These are phyloP conservation scores for Paraphoma sp. DNA, from an alignment of 2,329 filamentous ascomycete genomes.

Conservation along the genomic window DNA sequence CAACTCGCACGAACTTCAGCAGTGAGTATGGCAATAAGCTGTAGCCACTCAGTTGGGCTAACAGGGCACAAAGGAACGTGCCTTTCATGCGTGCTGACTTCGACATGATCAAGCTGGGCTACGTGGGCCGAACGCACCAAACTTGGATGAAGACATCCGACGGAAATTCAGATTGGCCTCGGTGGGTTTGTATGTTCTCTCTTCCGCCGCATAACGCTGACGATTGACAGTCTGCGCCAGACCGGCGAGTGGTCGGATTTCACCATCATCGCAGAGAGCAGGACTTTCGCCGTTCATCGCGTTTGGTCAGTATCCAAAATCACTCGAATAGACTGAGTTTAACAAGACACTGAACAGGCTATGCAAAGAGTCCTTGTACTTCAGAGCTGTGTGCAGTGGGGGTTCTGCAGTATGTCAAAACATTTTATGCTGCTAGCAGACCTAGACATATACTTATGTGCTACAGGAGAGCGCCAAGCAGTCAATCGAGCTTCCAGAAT, in stretches of 20 bases:
- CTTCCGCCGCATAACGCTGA: background rate
- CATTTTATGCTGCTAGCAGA: background rate
- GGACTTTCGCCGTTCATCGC: conserved; percentile 26
- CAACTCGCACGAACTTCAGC: conserved; percentile 13
- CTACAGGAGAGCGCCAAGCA: conserved; percentile 16
- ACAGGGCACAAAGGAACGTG: background rate
- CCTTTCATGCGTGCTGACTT: too few relatives aligned
- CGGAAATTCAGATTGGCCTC: conserved; percentile 10
- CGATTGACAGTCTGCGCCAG: conserved; percentile 14
- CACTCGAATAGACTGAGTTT: background rate
- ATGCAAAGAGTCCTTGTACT: conserved; percentile 22
- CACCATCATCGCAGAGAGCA: conserved; percentile 18
- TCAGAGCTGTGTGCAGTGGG: conserved; percentile 24
- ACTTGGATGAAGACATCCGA: too few relatives aligned
- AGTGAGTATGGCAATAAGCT: conserved; percentile 4
- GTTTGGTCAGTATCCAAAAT: conserved; percentile 13
- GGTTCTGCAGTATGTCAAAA: conserved; percentile 16
- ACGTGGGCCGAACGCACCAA: too few relatives aligned
- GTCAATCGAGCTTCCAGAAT: conserved; percentile 21
- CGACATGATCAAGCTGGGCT: too few relatives aligned
- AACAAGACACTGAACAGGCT: conserved; percentile 12
- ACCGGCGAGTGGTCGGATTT: conserved; percentile 29
- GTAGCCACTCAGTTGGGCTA: conserved; percentile 1
- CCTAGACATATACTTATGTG: conserved; percentile 3
- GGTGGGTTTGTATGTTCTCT: conserved; percentile 4